phyloP scores from a whole-genome alignment of 805 yeast genomes.

The Cyberlindnera americana region DNA sequence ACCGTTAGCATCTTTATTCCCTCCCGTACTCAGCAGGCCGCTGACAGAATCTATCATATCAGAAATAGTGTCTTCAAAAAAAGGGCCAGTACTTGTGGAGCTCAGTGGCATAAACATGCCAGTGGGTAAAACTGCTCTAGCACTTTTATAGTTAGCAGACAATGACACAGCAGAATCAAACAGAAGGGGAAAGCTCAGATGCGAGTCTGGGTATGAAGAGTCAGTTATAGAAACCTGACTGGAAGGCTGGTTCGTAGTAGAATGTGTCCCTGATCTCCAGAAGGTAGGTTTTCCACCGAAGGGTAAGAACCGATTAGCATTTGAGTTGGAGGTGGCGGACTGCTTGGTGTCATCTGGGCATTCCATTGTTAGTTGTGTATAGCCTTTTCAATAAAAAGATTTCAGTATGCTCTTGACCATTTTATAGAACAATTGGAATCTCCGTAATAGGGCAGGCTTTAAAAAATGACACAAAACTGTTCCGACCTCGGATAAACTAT shows the following conservation, averaged over 20 bases:
- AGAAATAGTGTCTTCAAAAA: conserved; percentile 13
- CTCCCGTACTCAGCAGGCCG: not conserved
- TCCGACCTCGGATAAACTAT: too few relatives aligned
- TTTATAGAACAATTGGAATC: too few relatives aligned
- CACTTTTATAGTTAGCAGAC: conserved; percentile 3
- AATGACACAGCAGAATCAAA: not conserved
- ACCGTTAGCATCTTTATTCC: not conserved
- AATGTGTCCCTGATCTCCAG: too few relatives aligned
- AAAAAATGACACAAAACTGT: conserved; percentile 4
- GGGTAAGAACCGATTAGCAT: too few relatives aligned
- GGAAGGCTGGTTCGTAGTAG: not conserved
- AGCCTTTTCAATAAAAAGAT: too few relatives aligned
- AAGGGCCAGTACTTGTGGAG: conserved; percentile 3
- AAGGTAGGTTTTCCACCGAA: too few relatives aligned
- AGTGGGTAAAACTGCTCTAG: conserved; percentile 1
- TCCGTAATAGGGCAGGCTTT: too few relatives aligned
- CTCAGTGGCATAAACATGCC: not conserved
- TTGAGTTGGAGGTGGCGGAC: too few relatives aligned
- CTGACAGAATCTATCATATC: not conserved
- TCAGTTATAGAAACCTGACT: not conserved
- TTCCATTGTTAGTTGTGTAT: too few relatives aligned
- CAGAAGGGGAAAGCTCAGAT: too few relatives aligned
- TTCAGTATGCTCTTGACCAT: too few relatives aligned
- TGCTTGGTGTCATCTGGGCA: too few relatives aligned
- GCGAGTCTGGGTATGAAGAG: not conserved